Evolutionary conservation across 192 early-diverging fungal species (phyloP).

Genomic region (Phlyctochytrium planicorne): DNA sequence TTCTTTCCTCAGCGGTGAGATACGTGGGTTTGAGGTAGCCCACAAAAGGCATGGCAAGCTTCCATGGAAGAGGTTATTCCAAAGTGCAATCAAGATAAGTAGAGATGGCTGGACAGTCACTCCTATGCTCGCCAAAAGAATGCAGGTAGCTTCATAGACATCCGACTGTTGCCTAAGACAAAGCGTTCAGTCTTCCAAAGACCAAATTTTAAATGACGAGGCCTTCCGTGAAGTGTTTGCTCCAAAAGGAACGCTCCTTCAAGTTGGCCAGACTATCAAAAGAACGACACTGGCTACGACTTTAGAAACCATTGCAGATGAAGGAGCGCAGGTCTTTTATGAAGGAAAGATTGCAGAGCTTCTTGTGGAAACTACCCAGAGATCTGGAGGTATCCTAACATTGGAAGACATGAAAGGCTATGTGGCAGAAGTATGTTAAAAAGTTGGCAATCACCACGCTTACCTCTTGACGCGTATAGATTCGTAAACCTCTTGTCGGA

Average conservation of each 20-base stretch:
- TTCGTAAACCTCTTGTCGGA: constrained; percentile 43
- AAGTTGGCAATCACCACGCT: not conserved
- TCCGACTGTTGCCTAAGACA: constrained; percentile 5
- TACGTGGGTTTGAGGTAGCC: constrained; percentile 80
- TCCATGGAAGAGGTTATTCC: constrained; percentile 77
- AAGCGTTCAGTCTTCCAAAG: constrained; percentile 13
- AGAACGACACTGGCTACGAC: constrained; percentile 30
- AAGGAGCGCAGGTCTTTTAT: constrained; percentile 47
- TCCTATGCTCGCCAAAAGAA: constrained; percentile 40
- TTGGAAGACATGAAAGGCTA: constrained; percentile 72
- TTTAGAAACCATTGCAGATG: constrained; percentile 35
- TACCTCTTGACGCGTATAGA: constrained; percentile 18
- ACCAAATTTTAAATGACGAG: constrained; percentile 38
- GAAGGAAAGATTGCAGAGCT: constrained; percentile 53
- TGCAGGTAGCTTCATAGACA: constrained; percentile 28
- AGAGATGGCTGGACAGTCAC: constrained; percentile 71
- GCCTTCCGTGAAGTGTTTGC: constrained; percentile 63
- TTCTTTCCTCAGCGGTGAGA: constrained; percentile 65
- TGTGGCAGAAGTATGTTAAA: constrained; percentile 43
- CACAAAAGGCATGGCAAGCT: constrained; percentile 79
- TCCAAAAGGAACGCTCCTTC: constrained; percentile 65
- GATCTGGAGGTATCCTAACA: constrained; percentile 76
- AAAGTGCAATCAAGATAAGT: constrained; percentile 71
- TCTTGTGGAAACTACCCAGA: constrained; percentile 62
- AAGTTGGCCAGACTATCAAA: constrained; percentile 60